These are phyloP conservation scores for Candida tallmaniae DNA, from an alignment of 805 yeast genomes.

Conservation along the genomic window DNA sequence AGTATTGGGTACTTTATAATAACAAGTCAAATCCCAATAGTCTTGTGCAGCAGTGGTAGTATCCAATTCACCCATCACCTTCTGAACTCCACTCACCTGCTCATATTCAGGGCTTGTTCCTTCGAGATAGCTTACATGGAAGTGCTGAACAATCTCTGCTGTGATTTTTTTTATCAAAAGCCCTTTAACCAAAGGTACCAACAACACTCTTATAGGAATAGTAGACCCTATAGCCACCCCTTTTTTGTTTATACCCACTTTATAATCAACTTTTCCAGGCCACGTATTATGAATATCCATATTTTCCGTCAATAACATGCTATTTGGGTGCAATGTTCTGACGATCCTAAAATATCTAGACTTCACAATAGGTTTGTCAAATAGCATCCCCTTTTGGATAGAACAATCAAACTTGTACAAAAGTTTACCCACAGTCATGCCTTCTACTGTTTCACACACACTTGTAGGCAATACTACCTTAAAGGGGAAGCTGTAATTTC, in stretches of 20 bases:
- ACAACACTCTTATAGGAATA: slow-evolving; percentile 36
- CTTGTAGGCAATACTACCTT: slow-evolving; percentile 40
- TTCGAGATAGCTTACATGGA: slow-evolving; percentile 27
- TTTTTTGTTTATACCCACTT: slow-evolving; percentile 38
- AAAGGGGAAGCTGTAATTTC: slow-evolving; percentile 51
- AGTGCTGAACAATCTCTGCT: slow-evolving; percentile 27
- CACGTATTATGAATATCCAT: slow-evolving; percentile 47
- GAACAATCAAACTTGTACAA: slow-evolving; percentile 40
- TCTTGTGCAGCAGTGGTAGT: slow-evolving; percentile 23
- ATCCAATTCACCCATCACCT: slow-evolving; percentile 9
- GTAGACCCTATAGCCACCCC: slow-evolving; percentile 46
- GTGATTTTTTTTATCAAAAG: slow-evolving; percentile 23
- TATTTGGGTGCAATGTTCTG: slow-evolving; percentile 40
- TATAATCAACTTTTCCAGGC: slow-evolving; percentile 51
- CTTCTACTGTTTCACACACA: slow-evolving; percentile 48
- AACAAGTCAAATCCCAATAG: slow-evolving; percentile 43
- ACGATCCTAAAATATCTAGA: slow-evolving; percentile 40
- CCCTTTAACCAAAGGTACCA: slow-evolving; percentile 47
- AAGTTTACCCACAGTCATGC: slow-evolving; percentile 38
- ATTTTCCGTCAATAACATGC: slow-evolving; percentile 35
- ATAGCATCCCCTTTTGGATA: slow-evolving; percentile 38
- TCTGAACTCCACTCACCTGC: slow-evolving; percentile 24
- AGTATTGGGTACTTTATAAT: slow-evolving; percentile 35
- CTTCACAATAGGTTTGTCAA: slow-evolving; percentile 32
- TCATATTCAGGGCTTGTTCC: slow-evolving; percentile 41